Evolutionary conservation across 257 asterid genomes (phyloP).

Genomic region (Solanum tarapatanum): DNA sequence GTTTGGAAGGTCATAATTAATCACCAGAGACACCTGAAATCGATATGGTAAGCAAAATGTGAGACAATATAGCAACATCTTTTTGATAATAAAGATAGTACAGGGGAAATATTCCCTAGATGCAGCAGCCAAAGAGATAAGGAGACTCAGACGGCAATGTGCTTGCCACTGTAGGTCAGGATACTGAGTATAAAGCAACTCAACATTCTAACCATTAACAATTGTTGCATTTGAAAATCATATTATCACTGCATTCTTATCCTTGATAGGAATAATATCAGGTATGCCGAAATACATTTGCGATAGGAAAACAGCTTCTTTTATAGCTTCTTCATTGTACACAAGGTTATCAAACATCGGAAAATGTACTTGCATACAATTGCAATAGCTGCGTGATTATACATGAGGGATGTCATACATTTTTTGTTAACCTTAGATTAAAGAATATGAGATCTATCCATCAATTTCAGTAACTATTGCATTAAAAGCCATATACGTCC

Average conservation of each 20-base stretch:
- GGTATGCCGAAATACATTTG: neutral
- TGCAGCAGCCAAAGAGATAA: neutral
- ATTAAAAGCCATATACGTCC: neutral
- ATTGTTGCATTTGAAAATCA: neutral
- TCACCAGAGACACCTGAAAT: conserved; percentile 78
- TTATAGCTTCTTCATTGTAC: neutral
- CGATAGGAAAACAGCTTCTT: neutral
- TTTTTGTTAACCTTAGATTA: neutral
- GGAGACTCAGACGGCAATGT: neutral
- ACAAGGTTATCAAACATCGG: neutral
- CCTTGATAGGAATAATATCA: neutral
- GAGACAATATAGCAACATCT: neutral
- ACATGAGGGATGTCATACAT: neutral
- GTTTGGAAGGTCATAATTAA: conserved; percentile 95
- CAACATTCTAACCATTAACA: neutral
- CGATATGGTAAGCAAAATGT: neutral
- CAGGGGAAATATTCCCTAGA: neutral
- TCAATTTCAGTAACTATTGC: neutral
- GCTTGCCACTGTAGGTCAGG: neutral
- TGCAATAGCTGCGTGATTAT: neutral
- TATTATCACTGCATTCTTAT: neutral
- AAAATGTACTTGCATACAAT: neutral
- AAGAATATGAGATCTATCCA: neutral
- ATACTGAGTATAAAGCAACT: neutral
- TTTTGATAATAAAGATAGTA: neutral